Base-by-base conservation (phyloP, 495 filamentous ascomycete species). In the Penicillium lagena region DNA sequence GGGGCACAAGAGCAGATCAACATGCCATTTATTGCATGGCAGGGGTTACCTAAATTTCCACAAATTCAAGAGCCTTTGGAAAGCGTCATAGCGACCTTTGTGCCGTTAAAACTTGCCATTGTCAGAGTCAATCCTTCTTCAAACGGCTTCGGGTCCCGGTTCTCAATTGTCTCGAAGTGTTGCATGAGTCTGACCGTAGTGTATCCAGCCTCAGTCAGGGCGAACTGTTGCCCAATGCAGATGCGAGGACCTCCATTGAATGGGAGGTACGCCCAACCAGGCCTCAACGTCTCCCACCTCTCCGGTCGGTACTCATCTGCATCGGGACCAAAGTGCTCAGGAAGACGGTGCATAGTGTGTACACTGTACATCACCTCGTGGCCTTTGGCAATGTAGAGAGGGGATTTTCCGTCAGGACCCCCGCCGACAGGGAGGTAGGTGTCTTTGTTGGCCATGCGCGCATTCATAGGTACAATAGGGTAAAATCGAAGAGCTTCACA, bases 371-470 rank as follows among this genome's bases (percentile, higher is more conserved):
- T 60, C 0, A 82, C 60, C 5, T 59, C 47, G 9, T 63, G 51
- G 39, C 75, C 72, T 43, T 73, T 70, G 31, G 55, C 55, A 29
- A 81, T 28, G 35, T 75, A 71, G 15, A 82, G 62, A 5, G 76
- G 78, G 2, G 72, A 64, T 22, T 51, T 50, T 39, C 77, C 75
- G 39, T 80, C 68, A 0, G 81, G 78, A 0, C 90, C 90, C 39
- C 90, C 90, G 37, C 81, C 80, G 2, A 54, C 56, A 1, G 81
- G 81, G n/a, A 85, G 60, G 7, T 68, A 68, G 3, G 79, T 85
- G 49, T 71, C 63, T 35, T 62, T 61, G 39, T 56, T 39, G 9
- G 82, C 79, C 35, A 56, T 50, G 37, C 82, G 71, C 32, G 50
- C 52, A 48, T 86, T 86, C 37, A 72, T 49, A 0, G 80, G 75